Conservation (phyloP, 495 filamentous ascomycete genomes). For the Thozetella sp. region DNA sequence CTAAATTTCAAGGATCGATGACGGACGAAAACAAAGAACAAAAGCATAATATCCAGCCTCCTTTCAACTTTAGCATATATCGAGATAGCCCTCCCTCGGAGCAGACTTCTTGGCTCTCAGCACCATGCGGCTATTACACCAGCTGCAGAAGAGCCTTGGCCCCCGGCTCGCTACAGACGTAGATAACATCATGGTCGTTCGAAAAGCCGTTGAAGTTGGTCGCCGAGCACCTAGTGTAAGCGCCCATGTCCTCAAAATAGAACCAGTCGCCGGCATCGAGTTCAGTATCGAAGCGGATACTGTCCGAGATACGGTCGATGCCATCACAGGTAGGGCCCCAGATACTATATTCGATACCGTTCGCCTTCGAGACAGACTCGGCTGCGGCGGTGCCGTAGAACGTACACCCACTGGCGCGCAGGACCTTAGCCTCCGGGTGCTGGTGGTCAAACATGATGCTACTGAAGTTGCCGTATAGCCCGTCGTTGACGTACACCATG, state of each 20-base stretch:
- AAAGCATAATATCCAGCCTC: too few relatives aligned
- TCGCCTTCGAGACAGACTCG: constrained; percentile 25
- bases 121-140: too few relatives aligned
- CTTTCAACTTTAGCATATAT: too few relatives aligned
- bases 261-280: constrained; percentile 95
- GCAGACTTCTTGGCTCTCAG: too few relatives aligned
- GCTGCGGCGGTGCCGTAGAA: constrained; percentile 45
- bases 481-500: constrained; percentile 97
- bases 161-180: constrained; percentile 90
- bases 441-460: constrained; percentile 99
- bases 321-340: constrained; percentile 99
- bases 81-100: too few relatives aligned
- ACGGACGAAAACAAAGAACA: too few relatives aligned
- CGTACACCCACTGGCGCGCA: constrained; percentile 61
- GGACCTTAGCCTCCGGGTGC: constrained; percentile 79
- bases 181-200: constrained; percentile 88
- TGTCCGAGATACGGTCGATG: constrained; percentile 87
- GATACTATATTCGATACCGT: constrained; percentile 78
- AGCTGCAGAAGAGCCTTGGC: constrained; percentile 71
- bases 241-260: constrained; percentile 98
- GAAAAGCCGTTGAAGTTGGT: constrained; percentile 99
- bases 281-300: constrained; percentile 69
- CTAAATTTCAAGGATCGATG: too few relatives aligned
- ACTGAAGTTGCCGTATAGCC: constrained; percentile 96
- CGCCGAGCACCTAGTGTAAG: constrained; percentile 96